Base-by-base conservation (phyloP, 345 rosid genomes). In the Kernera saxatilis region DNA sequence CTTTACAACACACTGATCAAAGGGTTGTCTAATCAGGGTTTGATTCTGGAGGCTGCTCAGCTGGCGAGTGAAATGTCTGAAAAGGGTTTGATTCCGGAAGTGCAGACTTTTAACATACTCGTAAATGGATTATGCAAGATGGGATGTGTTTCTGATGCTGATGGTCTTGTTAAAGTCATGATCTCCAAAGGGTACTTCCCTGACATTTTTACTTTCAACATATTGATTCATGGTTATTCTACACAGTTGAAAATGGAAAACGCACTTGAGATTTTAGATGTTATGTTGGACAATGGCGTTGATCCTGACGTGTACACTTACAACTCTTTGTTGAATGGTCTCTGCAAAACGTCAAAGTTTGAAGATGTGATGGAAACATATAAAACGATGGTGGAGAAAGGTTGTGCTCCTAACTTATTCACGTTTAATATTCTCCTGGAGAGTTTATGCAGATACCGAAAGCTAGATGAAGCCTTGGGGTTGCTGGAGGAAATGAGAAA, bases 81-180 rank as follows among this genome's bases (percentile, higher is more conserved):
- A 71, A 78, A 82, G 48, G 91, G 89, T 72, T 81, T 84, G 69
- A 62, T 70, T 54, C 95, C 96, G 0, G 79, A 89, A 61, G 80
- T 91, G 23, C 88, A 91, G 83, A 89, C 96, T 63, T 94, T 89
- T 71, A 91, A 94, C 77, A 76, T 89, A 54, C 78, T 94, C 17
- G 78, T 91, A 23, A 88, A 89, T 64, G 97, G 96, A 50, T 80
- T 94, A 36, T 88, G 96, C 81, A 94, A 91, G 82, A 85, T 94
- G 88, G 96, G 96, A 9, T 87, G 94, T 23, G 79, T 89, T 65
- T 79, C 89, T 68, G 99, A 89, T 86, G 96, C 93, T 46, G 75
- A 74, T 71, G 81, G 82, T 60, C 78, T 91, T 27, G 61, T 89
- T 76, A 82, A 88, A 74, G 77, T 78, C 78, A 93, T 88, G 48